Evolutionary conservation across 805 yeast genomes (phyloP).

Genomic region (Isabelozyma pseudorhagii): DNA sequence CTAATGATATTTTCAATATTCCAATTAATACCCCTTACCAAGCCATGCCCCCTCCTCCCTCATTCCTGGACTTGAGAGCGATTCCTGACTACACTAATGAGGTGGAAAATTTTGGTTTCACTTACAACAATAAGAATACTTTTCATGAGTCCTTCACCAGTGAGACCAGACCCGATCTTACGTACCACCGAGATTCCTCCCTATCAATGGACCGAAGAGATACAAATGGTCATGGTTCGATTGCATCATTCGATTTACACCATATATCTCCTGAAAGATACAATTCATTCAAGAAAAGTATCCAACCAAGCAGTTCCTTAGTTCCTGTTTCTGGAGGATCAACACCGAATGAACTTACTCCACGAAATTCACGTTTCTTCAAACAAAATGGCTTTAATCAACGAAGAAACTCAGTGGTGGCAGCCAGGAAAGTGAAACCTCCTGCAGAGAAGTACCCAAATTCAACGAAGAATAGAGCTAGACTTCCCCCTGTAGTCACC

Average conservation of each 20-base stretch:
- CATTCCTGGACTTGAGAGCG: constrained; percentile 12
- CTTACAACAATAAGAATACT: not conserved
- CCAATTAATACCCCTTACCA: constrained; percentile 50
- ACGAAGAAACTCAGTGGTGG: not conserved
- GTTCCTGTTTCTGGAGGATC: not conserved
- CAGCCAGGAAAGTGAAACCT: not conserved
- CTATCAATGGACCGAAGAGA: not conserved
- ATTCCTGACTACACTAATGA: constrained; percentile 1
- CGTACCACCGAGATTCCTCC: not conserved
- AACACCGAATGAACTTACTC: not conserved
- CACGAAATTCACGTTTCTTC: not conserved
- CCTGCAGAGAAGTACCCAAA: constrained; percentile 5
- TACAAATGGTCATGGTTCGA: not conserved
- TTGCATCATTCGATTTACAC: constrained; percentile 1
- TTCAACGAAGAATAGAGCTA: constrained; percentile 12
- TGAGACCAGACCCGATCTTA: not conserved
- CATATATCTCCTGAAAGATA: constrained; percentile 3
- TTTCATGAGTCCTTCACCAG: not conserved
- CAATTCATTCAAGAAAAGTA: not conserved
- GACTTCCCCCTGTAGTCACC: constrained; percentile 30
- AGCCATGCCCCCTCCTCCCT: constrained; percentile 28
- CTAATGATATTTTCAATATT: constrained; percentile 21
- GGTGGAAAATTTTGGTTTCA: not conserved
- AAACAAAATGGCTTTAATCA: not conserved
- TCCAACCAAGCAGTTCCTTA: not conserved